Evolutionary conservation across 305 asterid species (phyloP).

Genomic region (Fraxinus xanthoxyloides): DNA sequence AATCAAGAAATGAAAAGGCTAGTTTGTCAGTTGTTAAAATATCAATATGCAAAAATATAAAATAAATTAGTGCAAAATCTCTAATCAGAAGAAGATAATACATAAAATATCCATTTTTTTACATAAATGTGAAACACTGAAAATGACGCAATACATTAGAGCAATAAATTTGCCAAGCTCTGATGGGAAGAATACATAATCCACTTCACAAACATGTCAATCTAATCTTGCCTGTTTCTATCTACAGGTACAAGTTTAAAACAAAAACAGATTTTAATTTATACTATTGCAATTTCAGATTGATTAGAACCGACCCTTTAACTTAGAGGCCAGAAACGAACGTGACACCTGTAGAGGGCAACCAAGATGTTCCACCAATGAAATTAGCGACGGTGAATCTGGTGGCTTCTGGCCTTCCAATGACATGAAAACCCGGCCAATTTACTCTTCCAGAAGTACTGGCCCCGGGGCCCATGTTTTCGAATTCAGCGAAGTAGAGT

Average conservation of each 20-base stretch:
- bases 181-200: not conserved
- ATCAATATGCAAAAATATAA: too few relatives aligned
- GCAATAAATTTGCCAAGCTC: not conserved
- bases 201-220: not conserved
- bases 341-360: constrained; percentile 70
- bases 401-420: constrained; percentile 50
- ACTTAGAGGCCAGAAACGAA: constrained; percentile 34
- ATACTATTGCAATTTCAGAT: not conserved
- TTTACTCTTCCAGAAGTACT: constrained; percentile 46
- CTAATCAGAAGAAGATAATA: too few relatives aligned
- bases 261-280: not conserved
- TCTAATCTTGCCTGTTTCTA: not conserved
- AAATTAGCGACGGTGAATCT: constrained; percentile 56
- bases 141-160: too few relatives aligned
- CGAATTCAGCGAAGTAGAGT: constrained; percentile 59
- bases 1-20: too few relatives aligned
- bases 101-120: too few relatives aligned
- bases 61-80: too few relatives aligned
- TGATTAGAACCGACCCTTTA: not conserved
- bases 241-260: not conserved
- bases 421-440: constrained; percentile 57
- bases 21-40: too few relatives aligned
- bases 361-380: constrained; percentile 61
- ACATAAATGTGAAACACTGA: too few relatives aligned
- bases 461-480: constrained; percentile 51